Percentiles rank a stretch among this genome's conserved stretches.
phyloP scores from a whole-genome alignment of 2,329 filamentous ascomycete species.

The Exophiala alcalophila region DNA sequence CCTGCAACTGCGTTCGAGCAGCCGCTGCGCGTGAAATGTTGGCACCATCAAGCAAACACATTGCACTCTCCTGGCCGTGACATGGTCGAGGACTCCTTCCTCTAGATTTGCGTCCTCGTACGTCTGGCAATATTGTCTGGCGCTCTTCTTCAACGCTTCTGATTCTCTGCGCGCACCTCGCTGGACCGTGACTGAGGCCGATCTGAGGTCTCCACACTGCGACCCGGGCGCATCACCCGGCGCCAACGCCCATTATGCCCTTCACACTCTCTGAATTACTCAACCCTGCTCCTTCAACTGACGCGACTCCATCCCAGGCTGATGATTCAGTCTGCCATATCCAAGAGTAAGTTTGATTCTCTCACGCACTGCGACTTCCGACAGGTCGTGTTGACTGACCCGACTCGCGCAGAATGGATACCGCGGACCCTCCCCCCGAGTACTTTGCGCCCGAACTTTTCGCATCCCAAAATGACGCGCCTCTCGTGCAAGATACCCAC shows the following conservation, averaged over 20 bases:
- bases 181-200: no score
- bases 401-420: slow-evolving; percentile 14
- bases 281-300: slow-evolving; percentile 17
- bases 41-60: no score
- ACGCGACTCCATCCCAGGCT: not conserved
- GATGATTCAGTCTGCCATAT: not conserved
- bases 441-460: slow-evolving; percentile 30
- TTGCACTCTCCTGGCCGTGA: no score
- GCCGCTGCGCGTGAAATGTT: no score
- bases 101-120: no score
- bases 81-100: no score
- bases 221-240: not conserved
- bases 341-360: slow-evolving; percentile 7
- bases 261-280: slow-evolving; percentile 21
- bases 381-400: slow-evolving; percentile 1
- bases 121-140: no score
- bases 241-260: slow-evolving; percentile 13
- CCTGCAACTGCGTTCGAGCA: no score
- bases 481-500: slow-evolving; percentile 17
- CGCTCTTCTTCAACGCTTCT: no score
- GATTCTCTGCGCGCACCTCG: no score
- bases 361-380: not conserved
- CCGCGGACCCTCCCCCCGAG: slow-evolving; percentile 10
- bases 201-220: no score
- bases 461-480: slow-evolving; percentile 19